Percentiles rank a stretch among this genome's conserved stretches.
Conservation (phyloP, 257 asterid species). For the Solanum verrucosum region DNA sequence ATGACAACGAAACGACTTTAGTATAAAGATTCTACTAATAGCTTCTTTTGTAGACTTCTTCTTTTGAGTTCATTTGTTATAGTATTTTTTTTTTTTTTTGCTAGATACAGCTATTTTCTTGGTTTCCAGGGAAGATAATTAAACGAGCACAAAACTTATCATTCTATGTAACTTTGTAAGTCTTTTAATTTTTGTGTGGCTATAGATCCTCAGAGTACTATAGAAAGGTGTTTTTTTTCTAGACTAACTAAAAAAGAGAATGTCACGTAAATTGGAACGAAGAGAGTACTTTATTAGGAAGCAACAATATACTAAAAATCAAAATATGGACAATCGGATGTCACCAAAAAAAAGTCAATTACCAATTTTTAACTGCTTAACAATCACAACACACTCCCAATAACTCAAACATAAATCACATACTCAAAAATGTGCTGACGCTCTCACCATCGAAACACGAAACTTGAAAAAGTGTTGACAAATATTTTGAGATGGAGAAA, state of each 20-base stretch:
- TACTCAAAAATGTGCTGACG: too few relatives aligned
- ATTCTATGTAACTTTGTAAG: not conserved
- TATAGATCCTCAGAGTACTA: not conserved
- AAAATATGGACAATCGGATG: not conserved
- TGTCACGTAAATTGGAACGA: not conserved
- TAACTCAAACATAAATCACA: too few relatives aligned
- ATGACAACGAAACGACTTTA: not conserved
- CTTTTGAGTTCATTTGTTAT: not conserved
- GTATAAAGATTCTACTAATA: not conserved
- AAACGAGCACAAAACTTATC: not conserved
- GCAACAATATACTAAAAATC: too few relatives aligned
- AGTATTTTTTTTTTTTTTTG: not conserved
- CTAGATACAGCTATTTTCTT: not conserved
- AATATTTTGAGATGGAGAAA: too few relatives aligned
- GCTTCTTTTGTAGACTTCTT: not conserved
- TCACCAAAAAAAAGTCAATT: not conserved
- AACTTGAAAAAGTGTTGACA: too few relatives aligned
- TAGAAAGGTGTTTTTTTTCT: not conserved
- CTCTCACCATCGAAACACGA: too few relatives aligned
- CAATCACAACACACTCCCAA: not conserved
- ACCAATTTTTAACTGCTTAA: not conserved
- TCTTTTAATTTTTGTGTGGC: not conserved
- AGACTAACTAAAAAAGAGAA: not conserved
- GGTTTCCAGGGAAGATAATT: not conserved
- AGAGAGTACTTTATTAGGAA: too few relatives aligned